phyloP scores from a whole-genome alignment of 495 filamentous ascomycete genomes.

The Talaromyces trachyspermus region DNA sequence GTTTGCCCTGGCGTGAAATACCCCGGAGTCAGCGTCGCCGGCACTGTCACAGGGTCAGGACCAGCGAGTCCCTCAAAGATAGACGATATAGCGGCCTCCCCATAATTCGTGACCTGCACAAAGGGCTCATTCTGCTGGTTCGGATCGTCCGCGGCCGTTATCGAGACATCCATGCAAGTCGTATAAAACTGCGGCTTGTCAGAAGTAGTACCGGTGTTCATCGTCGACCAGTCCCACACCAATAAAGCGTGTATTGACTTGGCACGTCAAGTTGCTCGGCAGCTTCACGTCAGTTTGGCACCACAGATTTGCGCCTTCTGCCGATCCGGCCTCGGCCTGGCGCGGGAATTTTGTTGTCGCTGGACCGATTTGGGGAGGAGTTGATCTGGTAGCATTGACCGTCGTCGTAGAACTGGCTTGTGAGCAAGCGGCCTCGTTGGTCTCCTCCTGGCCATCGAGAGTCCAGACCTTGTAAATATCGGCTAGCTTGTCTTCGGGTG shows the following conservation, averaged over 20 bases:
- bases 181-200: constrained; percentile 65
- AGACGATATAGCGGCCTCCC: constrained; percentile 1
- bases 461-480: constrained; percentile 71
- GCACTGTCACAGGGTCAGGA: neutral
- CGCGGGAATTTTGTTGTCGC: constrained; percentile 49
- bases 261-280: constrained; percentile 43
- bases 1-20: too few species aligned
- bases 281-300: constrained; percentile 75
- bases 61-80: neutral
- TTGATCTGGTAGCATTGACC: constrained; percentile 74
- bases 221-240: constrained; percentile 85
- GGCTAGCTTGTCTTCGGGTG: constrained; percentile 51
- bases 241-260: constrained; percentile 70
- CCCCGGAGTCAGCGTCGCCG: neutral
- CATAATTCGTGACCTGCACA: constrained; percentile 2
- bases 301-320: constrained; percentile 49
- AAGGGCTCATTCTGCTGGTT: neutral
- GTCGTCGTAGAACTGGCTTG: constrained; percentile 72
- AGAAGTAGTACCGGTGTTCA: constrained; percentile 32
- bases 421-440: constrained; percentile 61
- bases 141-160: constrained; percentile 31
- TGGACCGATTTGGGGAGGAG: constrained; percentile 37
- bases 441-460: constrained; percentile 70
- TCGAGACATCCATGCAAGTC: constrained; percentile 69
- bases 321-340: constrained; percentile 17